These are phyloP conservation scores for Collybia sp. DNA, from an alignment of 768 basidiomycete genomes.

Conservation along the genomic window DNA sequence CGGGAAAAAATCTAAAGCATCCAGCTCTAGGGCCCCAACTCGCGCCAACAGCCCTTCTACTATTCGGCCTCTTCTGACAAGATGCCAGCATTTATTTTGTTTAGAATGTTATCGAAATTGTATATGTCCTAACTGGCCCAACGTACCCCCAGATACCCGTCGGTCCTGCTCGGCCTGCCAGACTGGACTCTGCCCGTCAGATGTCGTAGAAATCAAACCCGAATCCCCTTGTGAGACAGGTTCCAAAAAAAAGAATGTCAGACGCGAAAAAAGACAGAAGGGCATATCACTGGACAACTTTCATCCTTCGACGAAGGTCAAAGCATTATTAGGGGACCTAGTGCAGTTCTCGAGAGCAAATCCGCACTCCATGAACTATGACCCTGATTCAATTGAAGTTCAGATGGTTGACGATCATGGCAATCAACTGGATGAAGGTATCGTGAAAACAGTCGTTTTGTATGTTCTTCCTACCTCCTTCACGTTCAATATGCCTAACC, in stretches of 20 bases:
- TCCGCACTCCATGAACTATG: slow-evolving; percentile 84
- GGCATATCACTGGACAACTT: slow-evolving; percentile 50
- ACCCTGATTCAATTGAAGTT: slow-evolving; percentile 66
- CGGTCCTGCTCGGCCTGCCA: slow-evolving; percentile 80
- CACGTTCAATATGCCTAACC: slow-evolving; percentile 8
- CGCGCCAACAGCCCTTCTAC: slow-evolving; percentile 67
- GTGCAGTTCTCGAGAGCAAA: slow-evolving; percentile 78
- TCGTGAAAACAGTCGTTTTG: slow-evolving; percentile 94
- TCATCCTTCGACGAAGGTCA: slow-evolving; percentile 85
- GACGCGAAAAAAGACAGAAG: slow-evolving; percentile 64
- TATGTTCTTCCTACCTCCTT: slow-evolving; percentile 39
- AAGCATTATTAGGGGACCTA: slow-evolving; percentile 76
- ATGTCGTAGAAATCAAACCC: slow-evolving; percentile 80
- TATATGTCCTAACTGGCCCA: slow-evolving; percentile 82
- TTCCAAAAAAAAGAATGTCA: slow-evolving; percentile 58
- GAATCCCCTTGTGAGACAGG: slow-evolving; percentile 42
- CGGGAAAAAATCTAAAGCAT: slow-evolving; percentile 44
- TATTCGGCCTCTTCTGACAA: slow-evolving; percentile 72
- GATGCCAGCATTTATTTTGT: slow-evolving; percentile 95
- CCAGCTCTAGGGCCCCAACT: slow-evolving; percentile 62
- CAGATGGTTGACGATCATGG: slow-evolving; percentile 77
- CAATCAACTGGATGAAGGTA: slow-evolving; percentile 60
- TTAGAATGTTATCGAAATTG: slow-evolving; percentile 74
- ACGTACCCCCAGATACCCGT: slow-evolving; percentile 48
- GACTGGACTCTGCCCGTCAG: slow-evolving; percentile 54